Evolutionary conservation across 202 grass and related monocot genomes (phyloP).

Genomic region (Dendrocalamus latiflorus): DNA sequence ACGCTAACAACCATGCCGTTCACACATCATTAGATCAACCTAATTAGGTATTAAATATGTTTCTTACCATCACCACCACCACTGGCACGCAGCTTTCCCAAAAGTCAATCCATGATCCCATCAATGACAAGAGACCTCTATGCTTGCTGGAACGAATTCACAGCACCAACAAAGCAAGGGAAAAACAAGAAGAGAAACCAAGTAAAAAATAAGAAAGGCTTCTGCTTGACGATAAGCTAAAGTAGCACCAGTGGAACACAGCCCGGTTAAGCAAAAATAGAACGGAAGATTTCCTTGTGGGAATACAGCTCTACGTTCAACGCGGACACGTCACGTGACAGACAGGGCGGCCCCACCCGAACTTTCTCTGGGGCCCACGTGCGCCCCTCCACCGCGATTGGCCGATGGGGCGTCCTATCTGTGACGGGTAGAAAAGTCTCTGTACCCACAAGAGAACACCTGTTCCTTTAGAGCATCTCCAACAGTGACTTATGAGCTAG

Average conservation of each 20-base stretch:
- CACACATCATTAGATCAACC: background rate
- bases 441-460: constrained; percentile 4
- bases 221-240: too few species aligned
- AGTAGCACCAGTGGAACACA: too few species aligned
- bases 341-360: constrained; percentile 22
- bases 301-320: background rate
- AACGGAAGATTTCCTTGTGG: background rate
- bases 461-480: too few species aligned
- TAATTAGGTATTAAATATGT: background rate
- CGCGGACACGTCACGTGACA: constrained; percentile 13
- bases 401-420: constrained; percentile 31
- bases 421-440: constrained; percentile 28
- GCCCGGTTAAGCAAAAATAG: too few species aligned
- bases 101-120: background rate
- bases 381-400: constrained; percentile 4
- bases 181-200: too few species aligned
- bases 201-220: too few species aligned
- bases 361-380: constrained; percentile 26
- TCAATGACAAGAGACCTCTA: background rate
- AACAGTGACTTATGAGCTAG: too few species aligned
- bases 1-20: background rate
- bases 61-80: background rate
- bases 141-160: too few species aligned
- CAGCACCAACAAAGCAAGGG: too few species aligned
- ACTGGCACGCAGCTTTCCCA: background rate